phyloP scores from a whole-genome alignment of 768 basidiomycete genomes.

The Pulveroboletus sp. region DNA sequence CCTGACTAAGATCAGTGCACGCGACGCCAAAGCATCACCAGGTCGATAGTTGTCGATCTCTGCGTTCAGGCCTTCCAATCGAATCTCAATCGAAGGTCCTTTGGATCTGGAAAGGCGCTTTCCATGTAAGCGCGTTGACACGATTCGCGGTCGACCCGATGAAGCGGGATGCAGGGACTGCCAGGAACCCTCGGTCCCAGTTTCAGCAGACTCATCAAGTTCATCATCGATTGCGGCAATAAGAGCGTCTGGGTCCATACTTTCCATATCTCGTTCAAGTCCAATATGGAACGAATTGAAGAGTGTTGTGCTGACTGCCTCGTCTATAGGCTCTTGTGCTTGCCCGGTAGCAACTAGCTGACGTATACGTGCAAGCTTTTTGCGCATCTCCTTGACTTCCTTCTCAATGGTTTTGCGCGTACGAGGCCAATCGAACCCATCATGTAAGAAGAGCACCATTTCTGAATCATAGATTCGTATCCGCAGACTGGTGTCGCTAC shows the following conservation, averaged over 20 bases:
- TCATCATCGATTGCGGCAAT: constrained; percentile 93
- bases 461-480: constrained; percentile 58
- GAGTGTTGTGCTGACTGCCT: constrained; percentile 67
- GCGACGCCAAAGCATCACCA: constrained; percentile 53
- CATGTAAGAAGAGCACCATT: constrained; percentile 71
- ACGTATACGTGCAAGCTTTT: constrained; percentile 79
- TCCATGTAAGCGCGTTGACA: constrained; percentile 41
- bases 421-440: constrained; percentile 90
- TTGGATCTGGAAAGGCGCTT: constrained; percentile 69
- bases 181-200: constrained; percentile 82
- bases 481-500: constrained; percentile 45
- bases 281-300: constrained; percentile 97
- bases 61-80: constrained; percentile 55
- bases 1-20: constrained; percentile 60
- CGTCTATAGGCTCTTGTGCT: constrained; percentile 68
- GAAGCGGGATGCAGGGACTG: constrained; percentile 66
- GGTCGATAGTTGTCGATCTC: constrained; percentile 65
- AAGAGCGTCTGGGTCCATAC: constrained; percentile 68
- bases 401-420: constrained; percentile 87
- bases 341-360: constrained; percentile 92
- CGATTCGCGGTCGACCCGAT: constrained; percentile 37
- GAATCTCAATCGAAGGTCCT: constrained; percentile 79
- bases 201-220: constrained; percentile 70
- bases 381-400: constrained; percentile 83
- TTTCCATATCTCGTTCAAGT: constrained; percentile 70